These are phyloP conservation scores for Alternaria brassicicola DNA, from an alignment of 2,329 filamentous ascomycete genomes.

Conservation along the genomic window DNA sequence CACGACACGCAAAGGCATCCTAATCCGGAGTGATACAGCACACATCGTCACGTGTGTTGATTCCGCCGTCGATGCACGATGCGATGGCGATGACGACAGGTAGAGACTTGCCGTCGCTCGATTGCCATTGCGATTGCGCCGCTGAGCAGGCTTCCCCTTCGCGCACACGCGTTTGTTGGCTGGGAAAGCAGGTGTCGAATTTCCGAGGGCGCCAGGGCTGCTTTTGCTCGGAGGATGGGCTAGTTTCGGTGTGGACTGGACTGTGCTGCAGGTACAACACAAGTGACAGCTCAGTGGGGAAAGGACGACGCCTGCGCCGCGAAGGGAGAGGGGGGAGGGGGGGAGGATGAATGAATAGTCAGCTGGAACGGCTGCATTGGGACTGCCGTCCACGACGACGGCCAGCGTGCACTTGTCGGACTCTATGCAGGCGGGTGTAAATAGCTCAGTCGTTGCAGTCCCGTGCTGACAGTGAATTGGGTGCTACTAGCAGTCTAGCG, in stretches of 20 bases:
- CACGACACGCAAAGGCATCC: not conserved
- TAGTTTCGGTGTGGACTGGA: constrained; percentile 12
- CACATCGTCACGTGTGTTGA: constrained; percentile 2
- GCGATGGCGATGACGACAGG: not conserved
- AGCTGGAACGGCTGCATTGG: not conserved
- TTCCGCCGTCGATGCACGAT: not conserved
- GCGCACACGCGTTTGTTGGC: constrained; percentile 11
- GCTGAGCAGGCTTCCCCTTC: constrained; percentile 1
- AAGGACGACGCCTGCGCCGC: not conserved
- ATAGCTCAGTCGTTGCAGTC: constrained; percentile 12
- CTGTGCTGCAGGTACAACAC: constrained; percentile 16
- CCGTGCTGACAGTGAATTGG: constrained; percentile 14
- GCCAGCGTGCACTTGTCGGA: not conserved
- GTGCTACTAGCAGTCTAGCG: constrained; percentile 5
- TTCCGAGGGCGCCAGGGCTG: constrained; percentile 9
- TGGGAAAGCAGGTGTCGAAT: constrained; percentile 10
- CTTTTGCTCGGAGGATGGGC: constrained; percentile 11
- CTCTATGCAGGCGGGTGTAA: constrained; percentile 9
- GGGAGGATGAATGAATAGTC: not conserved
- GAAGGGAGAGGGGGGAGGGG: not conserved
- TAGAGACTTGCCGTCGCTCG: not conserved
- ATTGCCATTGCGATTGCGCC: not conserved
- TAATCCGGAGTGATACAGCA: not conserved
- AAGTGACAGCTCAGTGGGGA: constrained; percentile 2
- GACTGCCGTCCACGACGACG: not conserved